Evolutionary conservation across 2,329 filamentous ascomycete genomes (phyloP).

Genomic region (Beauveria sp.): DNA sequence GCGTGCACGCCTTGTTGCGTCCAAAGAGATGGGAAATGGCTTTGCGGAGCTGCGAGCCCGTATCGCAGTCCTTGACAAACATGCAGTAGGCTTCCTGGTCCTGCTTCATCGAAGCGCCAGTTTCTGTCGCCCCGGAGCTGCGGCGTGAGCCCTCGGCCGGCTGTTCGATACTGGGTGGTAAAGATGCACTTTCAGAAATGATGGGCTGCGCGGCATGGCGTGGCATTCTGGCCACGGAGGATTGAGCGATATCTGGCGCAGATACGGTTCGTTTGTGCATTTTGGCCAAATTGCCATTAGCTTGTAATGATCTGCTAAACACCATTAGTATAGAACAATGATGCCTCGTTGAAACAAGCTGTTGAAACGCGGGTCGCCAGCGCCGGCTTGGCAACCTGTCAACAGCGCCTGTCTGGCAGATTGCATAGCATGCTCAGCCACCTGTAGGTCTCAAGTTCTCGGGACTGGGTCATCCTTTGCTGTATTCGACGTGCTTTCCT

Average conservation of each 20-base stretch:
- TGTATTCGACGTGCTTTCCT: background rate
- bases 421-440: background rate
- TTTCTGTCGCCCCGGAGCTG: constrained; percentile 11
- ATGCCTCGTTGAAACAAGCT: constrained; percentile 18
- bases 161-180: background rate
- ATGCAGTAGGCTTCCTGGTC: constrained; percentile 37
- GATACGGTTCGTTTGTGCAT: constrained; percentile 41
- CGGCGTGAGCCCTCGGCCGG: background rate
- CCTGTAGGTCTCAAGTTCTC: background rate
- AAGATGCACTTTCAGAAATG: background rate
- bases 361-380: background rate
- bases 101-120: constrained; percentile 11
- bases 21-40: constrained; percentile 77
- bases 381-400: background rate
- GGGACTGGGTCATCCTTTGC: background rate
- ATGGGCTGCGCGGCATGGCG: constrained; percentile 2
- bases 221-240: constrained; percentile 14
- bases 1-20: constrained; percentile 71
- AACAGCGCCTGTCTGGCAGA: background rate
- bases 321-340: background rate
- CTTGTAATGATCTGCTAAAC: constrained; percentile 17
- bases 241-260: constrained; percentile 36
- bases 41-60: constrained; percentile 58
- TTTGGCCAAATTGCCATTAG: background rate
- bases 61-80: constrained; percentile 51